Evolutionary conservation across 306 rosid species (phyloP).

Genomic region (Carpinus viminea): DNA sequence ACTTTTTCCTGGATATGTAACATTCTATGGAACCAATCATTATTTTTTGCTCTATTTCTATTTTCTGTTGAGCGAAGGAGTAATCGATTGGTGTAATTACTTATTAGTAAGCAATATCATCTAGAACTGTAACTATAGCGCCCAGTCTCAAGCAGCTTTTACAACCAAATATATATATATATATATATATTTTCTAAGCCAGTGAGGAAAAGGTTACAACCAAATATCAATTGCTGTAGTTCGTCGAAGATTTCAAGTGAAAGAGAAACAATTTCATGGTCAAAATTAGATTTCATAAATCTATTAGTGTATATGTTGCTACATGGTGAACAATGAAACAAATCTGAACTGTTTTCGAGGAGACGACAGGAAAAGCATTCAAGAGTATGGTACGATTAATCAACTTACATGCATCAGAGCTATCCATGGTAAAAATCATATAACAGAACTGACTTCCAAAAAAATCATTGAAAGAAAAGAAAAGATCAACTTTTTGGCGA

Average conservation of each 20-base stretch:
- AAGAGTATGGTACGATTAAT: neutral
- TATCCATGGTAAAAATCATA: slow-evolving; percentile 1
- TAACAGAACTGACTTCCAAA: neutral
- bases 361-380: neutral
- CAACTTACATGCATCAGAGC: neutral
- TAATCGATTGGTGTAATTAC: slow-evolving; percentile 10
- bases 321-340: too few relatives aligned
- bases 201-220: too few relatives aligned
- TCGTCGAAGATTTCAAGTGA: too few relatives aligned
- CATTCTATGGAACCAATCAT: slow-evolving; percentile 30
- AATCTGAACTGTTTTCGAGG: too few relatives aligned
- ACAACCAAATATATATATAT: too few relatives aligned
- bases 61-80: neutral
- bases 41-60: slow-evolving; percentile 3
- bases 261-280: too few relatives aligned
- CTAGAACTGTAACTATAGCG: neutral
- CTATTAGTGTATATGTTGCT: too few relatives aligned
- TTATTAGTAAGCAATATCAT: neutral
- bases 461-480: neutral
- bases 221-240: neutral
- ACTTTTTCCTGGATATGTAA: slow-evolving; percentile 29
- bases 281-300: too few relatives aligned
- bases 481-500: neutral
- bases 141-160: neutral
- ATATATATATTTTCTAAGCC: too few relatives aligned